A percentile compares a stretch with the other conserved stretches of the same genome.
These are phyloP conservation scores for Moricandia arvensis DNA, from an alignment of 345 rosid species.

Conservation along the genomic window DNA sequence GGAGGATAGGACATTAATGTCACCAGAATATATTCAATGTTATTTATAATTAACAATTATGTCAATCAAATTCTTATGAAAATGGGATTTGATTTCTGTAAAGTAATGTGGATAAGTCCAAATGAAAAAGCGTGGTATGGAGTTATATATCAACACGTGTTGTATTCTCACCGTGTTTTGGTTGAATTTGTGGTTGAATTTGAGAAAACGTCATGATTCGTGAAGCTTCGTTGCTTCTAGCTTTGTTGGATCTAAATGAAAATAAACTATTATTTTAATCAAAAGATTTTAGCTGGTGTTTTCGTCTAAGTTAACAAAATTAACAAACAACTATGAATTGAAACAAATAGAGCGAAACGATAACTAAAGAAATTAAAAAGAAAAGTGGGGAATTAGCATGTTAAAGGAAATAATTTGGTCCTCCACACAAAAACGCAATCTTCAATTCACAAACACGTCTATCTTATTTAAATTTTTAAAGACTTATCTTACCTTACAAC, in stretches of 20 bases:
- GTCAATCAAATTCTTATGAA: not conserved
- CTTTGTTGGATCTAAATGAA: not conserved
- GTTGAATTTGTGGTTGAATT: not conserved
- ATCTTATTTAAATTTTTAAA: no score
- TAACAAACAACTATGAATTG: constrained; percentile 3
- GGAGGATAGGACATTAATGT: constrained; percentile 16
- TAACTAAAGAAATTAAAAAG: not conserved
- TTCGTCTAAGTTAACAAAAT: constrained; percentile 1
- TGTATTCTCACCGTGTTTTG: not conserved
- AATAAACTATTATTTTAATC: not conserved
- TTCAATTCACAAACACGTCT: no score
- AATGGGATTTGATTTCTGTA: not conserved
- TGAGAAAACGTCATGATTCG: constrained; percentile 4
- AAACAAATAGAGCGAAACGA: not conserved
- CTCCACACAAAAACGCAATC: not conserved
- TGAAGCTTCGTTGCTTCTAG: constrained; percentile 16
- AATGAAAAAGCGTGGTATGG: constrained; percentile 8
- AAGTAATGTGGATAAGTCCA: constrained; percentile 10
- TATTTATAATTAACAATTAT: not conserved
- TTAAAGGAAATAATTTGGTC: not conserved
- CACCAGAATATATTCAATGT: not conserved
- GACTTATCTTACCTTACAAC: no score
- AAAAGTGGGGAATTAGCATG: no score
- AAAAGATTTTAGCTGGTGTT: not conserved
- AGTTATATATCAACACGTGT: constrained; percentile 15